Evolutionary conservation across 352 stramenopile genomes (phyloP), one percentile per base, ranked within the genome.

Genomic region (Thalassiosira sp.): DNA sequence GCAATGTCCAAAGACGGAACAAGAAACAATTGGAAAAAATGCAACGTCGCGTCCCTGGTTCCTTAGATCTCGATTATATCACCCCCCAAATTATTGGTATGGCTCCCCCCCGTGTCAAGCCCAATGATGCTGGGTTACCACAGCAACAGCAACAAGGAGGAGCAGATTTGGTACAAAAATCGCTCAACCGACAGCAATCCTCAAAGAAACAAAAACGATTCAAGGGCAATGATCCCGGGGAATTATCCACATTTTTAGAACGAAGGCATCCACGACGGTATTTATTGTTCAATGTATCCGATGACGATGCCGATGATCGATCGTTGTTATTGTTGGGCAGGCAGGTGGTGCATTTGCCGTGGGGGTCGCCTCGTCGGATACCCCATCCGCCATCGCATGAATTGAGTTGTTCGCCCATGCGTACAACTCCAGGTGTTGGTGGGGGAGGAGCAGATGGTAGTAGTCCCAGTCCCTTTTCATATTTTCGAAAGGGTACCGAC

Each of bases 291-390:
- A 84, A 80, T 56, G 60, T 91, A 1, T 76, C 65, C 0, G 75
- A 88, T 58, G 72, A 84, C n/a, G 54, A 65, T 60, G 66, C 72
- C 0, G 79, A 88, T 66, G 76, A 89, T 73, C 28, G 67, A 40
- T 81, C 64, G 2, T 62, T 88, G 22, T 61, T 84, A 45, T 66
- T 88, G 5, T 72, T 90, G 16, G 69, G 71, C 22, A 59, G 81
- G 46, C 83, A 90, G 62, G 77, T 90, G 51, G 81, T 90, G 0
- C 71, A 87, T 71, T 76, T 89, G 46, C 77, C 69, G 10, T 88
- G 81, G 86, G 72, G 66, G n/a, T 84, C 72, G 24, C 73, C 83
- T 13, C 25, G n/a, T n/a, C n/a, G 57, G 28, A 62, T 67, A 22
- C 54, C 65, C 6, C 70, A 74, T 57, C 46, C 48, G n/a, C n/a